These are phyloP conservation scores for Colletotrichum navitas DNA, from an alignment of 2,329 filamentous ascomycete species.

Conservation along the genomic window DNA sequence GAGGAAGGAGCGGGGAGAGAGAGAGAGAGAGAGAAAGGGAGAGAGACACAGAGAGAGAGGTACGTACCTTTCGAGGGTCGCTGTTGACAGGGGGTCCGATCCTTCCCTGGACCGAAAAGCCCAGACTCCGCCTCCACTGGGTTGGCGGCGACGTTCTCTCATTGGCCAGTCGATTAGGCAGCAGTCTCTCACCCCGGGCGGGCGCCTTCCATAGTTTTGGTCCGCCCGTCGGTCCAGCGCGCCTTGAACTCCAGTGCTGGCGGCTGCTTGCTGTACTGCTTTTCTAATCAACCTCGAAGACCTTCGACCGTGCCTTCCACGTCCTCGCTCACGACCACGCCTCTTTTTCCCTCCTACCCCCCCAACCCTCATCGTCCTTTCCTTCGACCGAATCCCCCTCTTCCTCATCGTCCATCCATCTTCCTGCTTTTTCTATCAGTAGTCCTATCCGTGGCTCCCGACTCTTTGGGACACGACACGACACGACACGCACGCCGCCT, in stretches of 20 bases:
- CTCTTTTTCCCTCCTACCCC: constrained; percentile 29
- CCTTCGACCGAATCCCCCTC: constrained; percentile 42
- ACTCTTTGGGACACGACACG: constrained; percentile 22
- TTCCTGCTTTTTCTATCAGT: constrained; percentile 1
- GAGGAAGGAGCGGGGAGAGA: not conserved
- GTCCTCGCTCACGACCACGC: constrained; percentile 15
- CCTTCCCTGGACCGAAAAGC: constrained; percentile 38
- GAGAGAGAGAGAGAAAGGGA: too few relatives aligned
- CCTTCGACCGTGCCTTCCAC: constrained; percentile 11
- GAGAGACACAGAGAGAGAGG: not conserved
- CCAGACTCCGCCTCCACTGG: constrained; percentile 48
- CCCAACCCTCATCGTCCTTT: constrained; percentile 13
- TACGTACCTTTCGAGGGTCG: constrained; percentile 12
- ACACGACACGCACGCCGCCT: constrained; percentile 25
- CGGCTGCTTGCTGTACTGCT: constrained; percentile 15
- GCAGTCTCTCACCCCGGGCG: constrained; percentile 47
- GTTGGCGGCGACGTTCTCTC: constrained; percentile 41
- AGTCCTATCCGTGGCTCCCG: constrained; percentile 13
- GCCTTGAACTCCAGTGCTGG: not conserved
- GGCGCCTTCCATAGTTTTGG: constrained; percentile 42
- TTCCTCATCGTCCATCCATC: constrained; percentile 17
- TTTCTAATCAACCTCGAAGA: constrained; percentile 43
- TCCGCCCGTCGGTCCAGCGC: constrained; percentile 29
- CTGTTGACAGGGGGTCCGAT: constrained; percentile 30
- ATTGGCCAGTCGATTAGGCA: constrained; percentile 48